These are phyloP conservation scores for Volvariella volvacea DNA, from an alignment of 1,284 basidiomycete species.

Conservation along the genomic window DNA sequence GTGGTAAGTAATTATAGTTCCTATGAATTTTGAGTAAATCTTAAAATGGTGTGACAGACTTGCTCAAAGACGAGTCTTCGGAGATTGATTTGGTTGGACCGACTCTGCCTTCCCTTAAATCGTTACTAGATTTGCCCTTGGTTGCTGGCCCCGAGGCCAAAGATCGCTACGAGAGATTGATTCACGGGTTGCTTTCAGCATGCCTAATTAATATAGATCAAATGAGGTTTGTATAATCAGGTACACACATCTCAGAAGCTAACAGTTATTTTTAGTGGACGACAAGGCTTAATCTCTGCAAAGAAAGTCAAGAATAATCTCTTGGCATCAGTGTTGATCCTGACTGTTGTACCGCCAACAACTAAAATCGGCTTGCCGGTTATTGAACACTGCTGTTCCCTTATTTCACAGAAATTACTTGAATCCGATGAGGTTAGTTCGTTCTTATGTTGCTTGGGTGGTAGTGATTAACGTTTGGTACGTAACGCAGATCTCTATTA, in stretches of 20 bases:
- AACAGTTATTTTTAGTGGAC: conserved; percentile 44
- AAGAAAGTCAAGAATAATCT: conserved; percentile 92
- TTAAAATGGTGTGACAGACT: conserved; percentile 49
- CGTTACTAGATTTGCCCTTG: conserved; percentile 53
- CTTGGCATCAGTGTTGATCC: conserved; percentile 77
- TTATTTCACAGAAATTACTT: conserved; percentile 73
- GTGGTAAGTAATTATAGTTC: conserved; percentile 60
- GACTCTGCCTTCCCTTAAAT: conserved; percentile 74
- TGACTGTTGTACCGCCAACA: conserved; percentile 72
- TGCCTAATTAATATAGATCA: conserved; percentile 86
- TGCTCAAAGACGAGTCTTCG: conserved; percentile 79
- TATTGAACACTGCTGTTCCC: conserved; percentile 80
- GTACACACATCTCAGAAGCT: conserved; percentile 6
- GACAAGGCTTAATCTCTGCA: conserved; percentile 69
- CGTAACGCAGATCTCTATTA: conserved; percentile 54
- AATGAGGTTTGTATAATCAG: conserved; percentile 62
- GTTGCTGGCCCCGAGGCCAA: conserved; percentile 22
- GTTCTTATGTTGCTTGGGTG: conserved; percentile 1
- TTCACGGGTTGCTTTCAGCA: conserved; percentile 84
- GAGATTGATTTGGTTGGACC: conserved; percentile 76
- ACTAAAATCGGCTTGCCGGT: conserved; percentile 70
- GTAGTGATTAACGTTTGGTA: too few relatives aligned
- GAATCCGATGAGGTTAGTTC: conserved; percentile 61
- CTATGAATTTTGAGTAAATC: neutral
- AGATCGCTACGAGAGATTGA: conserved; percentile 49